Evolutionary conservation across 2,329 filamentous ascomycete genomes (phyloP), one percentile per base, ranked within the genome.

Genomic region (Penicillium sp.): DNA sequence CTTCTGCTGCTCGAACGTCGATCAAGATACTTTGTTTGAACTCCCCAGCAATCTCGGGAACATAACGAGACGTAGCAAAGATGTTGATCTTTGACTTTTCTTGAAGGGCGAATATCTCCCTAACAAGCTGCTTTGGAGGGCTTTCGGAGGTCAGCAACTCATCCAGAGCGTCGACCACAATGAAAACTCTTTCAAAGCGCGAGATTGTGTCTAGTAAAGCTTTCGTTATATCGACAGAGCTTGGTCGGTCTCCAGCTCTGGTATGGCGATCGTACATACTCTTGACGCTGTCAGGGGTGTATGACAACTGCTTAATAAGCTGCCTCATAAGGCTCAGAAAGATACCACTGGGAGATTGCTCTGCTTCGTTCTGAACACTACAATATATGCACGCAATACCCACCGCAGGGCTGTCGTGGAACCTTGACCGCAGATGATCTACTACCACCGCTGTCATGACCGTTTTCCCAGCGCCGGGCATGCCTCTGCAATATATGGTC

Each of bases 341-440:
- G 0, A 83, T 59, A 30, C 72, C 30, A 0, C 70, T 58, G 4
- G 69, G 41, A 0, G 60, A 76, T 60, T 84, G 81, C 15, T 82
- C 73, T 1, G 45, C 31, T 26, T 45, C 31, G 17, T 75, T 61
- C 30, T 69, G 69, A 63, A 78, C 82, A 57, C 81, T 79, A 68
- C 76, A 82, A 56, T 82, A 85, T 0, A 84, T 17, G 31, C 78
- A 84, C 0, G 76, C 78, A 29, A 84, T 70, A 1, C 76, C 76
- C 44, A 79, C 52, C 1, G 38, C 56, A 0, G 7, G 0, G 17
- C 73, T 64, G 1, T 68, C 62, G 0, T 62, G 8, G 48, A 72
- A 77, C 3, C 19, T 53, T 4, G 30, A 51, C 13, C 48, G 21
- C 1, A 85, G 70, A 23, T 83, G 8, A 3, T 84, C 72, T 0